Percentiles rank a stretch among this genome's conserved stretches.
Evolutionary conservation across 2,329 filamentous ascomycete genomes (phyloP).

Genomic region (Endocalyx cinctus): DNA sequence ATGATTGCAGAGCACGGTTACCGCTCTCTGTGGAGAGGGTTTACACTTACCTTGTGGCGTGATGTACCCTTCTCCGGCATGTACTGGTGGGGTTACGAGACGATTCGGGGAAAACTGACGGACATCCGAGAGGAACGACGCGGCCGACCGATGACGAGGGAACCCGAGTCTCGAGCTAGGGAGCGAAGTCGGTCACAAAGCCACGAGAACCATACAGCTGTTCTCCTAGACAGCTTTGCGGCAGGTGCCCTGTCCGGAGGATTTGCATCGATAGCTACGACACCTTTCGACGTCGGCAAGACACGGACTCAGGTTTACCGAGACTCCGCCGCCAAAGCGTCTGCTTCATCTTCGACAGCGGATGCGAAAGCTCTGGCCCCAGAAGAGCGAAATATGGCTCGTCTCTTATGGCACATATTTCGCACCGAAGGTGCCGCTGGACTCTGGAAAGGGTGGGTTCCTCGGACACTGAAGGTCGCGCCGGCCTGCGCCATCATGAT

Average conservation of each 20-base stretch:
- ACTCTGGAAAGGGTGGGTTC: constrained; percentile 87
- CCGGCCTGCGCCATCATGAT: constrained; percentile 99
- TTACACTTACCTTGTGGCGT: constrained; percentile 89
- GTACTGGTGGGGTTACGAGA: constrained; percentile 98
- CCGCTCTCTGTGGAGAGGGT: constrained; percentile 79
- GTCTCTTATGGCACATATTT: constrained; percentile 88
- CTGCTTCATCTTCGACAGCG: constrained; percentile 24
- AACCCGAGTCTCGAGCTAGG: constrained; percentile 32
- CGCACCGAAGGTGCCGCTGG: constrained; percentile 75
- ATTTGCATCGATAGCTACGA: constrained; percentile 82
- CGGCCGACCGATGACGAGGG: constrained; percentile 35
- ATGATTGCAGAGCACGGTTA: constrained; percentile 80
- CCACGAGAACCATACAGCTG: constrained; percentile 66
- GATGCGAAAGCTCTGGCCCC: constrained; percentile 42
- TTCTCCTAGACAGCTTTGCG: constrained; percentile 83
- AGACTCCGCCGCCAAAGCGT: constrained; percentile 41
- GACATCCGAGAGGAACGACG: constrained; percentile 57
- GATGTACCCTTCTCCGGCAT: constrained; percentile 96
- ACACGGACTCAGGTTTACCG: constrained; percentile 83
- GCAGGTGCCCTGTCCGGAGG: constrained; percentile 81
- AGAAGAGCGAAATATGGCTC: constrained; percentile 73
- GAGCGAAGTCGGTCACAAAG: constrained; percentile 54
- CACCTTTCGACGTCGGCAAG: constrained; percentile 96
- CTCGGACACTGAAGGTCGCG: constrained; percentile 87
- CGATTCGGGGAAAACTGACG: constrained; percentile 65